phyloP scores from a whole-genome alignment of 768 basidiomycete genomes.

The Pleurotus cornucopiae region DNA sequence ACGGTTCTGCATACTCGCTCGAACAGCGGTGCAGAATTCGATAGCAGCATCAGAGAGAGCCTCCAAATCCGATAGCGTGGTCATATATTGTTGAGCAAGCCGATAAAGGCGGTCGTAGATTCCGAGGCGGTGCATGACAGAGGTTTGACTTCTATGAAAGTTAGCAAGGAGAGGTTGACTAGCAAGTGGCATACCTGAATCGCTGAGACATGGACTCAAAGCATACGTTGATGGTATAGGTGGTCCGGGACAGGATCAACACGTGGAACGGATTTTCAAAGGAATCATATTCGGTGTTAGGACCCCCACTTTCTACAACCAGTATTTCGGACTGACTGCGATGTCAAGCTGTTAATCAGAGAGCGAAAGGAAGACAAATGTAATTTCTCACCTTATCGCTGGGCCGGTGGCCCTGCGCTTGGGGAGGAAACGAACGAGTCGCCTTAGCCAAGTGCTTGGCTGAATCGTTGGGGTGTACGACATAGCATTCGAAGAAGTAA shows the following conservation, averaged over 20 bases:
- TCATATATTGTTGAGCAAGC: neutral
- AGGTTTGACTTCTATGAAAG: neutral
- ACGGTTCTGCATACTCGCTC: neutral
- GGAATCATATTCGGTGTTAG: neutral
- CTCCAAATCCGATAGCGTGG: neutral
- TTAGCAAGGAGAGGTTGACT: no score
- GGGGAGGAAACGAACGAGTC: neutral
- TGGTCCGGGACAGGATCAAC: neutral
- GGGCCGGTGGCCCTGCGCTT: no score
- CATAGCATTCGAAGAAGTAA: neutral
- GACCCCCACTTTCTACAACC: neutral
- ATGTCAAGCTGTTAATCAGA: neutral
- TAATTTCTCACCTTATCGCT: no score
- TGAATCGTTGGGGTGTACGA: neutral
- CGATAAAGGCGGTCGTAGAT: neutral
- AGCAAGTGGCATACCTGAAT: no score
- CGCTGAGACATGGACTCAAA: neutral
- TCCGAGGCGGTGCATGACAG: neutral
- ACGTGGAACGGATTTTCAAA: neutral
- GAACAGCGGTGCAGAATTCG: neutral
- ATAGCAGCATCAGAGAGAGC: neutral
- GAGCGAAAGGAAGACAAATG: no score
- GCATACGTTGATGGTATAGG: neutral
- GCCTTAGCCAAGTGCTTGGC: neutral
- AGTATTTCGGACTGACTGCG: neutral